phyloP scores from a whole-genome alignment of 768 basidiomycete genomes.

The Infundibulicybe gibba region DNA sequence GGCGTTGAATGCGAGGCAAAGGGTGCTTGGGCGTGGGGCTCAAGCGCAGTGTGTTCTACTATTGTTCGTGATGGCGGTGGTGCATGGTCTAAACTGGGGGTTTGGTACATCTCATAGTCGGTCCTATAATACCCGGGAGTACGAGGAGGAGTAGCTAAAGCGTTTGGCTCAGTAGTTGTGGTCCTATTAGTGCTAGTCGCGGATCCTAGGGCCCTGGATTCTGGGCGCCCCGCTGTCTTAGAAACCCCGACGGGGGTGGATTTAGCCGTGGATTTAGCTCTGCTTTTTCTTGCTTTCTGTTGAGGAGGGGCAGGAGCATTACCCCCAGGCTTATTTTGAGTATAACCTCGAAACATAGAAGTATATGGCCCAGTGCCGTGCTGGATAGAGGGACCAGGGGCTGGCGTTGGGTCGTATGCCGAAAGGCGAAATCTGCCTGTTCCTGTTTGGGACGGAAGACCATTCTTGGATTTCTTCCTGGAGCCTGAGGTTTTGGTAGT shows the following conservation, averaged over 20 bases:
- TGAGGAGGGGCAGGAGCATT: too few relatives aligned
- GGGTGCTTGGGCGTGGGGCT: too few relatives aligned
- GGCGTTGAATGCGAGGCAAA: too few relatives aligned
- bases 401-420: constrained; percentile 29
- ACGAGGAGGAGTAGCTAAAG: background rate
- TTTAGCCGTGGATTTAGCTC: too few relatives aligned
- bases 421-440: constrained; percentile 48
- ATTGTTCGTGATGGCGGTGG: background rate
- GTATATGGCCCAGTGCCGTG: constrained; percentile 35
- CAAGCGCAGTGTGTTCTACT: too few relatives aligned
- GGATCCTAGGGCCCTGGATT: too few relatives aligned
- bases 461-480: constrained; percentile 30
- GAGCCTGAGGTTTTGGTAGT: constrained; percentile 18
- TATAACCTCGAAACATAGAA: constrained; percentile 30
- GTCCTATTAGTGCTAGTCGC: background rate
- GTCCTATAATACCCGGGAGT: constrained; percentile 9
- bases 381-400: constrained; percentile 26
- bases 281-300: too few relatives aligned
- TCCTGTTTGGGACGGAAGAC: constrained; percentile 42
- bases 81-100: background rate
- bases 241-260: too few relatives aligned
- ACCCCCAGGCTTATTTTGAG: too few relatives aligned
- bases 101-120: constrained; percentile 12
- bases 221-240: too few relatives aligned
- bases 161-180: background rate